Base-by-base conservation (phyloP, 1,284 basidiomycete genomes). In the Stygiomarasmius scandens region DNA sequence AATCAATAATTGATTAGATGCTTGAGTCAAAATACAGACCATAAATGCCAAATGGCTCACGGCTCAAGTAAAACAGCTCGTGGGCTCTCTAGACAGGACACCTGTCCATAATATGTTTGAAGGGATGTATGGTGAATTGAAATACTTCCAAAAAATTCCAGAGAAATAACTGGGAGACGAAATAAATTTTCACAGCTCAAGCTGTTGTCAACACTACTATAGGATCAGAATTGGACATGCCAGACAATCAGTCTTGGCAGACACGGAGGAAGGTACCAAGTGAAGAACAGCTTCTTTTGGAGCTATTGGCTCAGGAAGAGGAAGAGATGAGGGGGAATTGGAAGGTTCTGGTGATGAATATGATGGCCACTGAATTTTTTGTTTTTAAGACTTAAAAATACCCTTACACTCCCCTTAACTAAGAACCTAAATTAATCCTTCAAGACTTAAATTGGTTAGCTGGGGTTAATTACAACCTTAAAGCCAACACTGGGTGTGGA, bases 271-370 rank as follows among this genome's bases (percentile, higher is more conserved):
- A 9, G 19, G 45, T 29, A 1, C 29, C n/a, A 6, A 57, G 25
- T 52, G 49, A 52, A 20, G 50, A 57, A 25, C 46, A 52, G 29
- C 25, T 47, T 9, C 50, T 50, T 10, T 52, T 57, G 50, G 50
- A 51, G 45, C 36, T 57, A 23, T 19, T 57, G 23, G 29, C 14
- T 16, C 46, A 44, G 19, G 50, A 57, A 10, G 32, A 34, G 12
- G 49, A 50, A 3, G 50, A 45, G 11, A 52, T 52, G 51, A 52
- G 19, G 38, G 41, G 24, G 51, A n/a, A 9, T 45, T 52, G 22
- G 51, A 52, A 23, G 51, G 51, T n/a, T 52, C 51, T n/a, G 25
- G 51, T 4, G 49, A 55, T 36, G 29, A 55, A 48, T 48, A 49
- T 24, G 20, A 38, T 23, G 45, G 46, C 14, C n/a, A 16, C 32